Evolutionary conservation across 2,329 filamentous ascomycete genomes (phyloP).

Genomic region (Ceratocystis papillata): DNA sequence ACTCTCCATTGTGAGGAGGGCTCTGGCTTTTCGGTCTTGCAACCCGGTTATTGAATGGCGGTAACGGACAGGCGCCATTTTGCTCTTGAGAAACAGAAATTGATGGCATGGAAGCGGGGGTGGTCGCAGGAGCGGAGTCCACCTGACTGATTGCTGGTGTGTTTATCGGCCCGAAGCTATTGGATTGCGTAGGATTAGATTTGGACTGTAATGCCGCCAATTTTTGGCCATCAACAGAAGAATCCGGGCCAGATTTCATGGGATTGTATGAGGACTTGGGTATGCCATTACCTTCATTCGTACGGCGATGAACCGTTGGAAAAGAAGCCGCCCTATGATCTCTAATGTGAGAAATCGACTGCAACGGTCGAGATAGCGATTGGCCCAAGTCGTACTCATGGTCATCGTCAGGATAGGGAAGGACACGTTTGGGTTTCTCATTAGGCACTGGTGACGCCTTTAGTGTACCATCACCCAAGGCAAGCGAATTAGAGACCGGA

Average conservation of each 20-base stretch:
- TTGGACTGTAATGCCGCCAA: neutral
- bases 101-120: neutral
- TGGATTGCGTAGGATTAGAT: neutral
- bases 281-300: conserved; percentile 1
- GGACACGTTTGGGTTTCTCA: neutral
- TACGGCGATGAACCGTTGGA: neutral
- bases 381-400: conserved; percentile 1
- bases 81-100: neutral
- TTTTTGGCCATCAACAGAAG: neutral
- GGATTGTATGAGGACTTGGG: conserved; percentile 1
- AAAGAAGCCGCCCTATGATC: neutral
- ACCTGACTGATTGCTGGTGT: neutral
- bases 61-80: neutral
- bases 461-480: neutral
- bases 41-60: neutral
- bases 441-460: neutral
- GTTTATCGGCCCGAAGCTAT: neutral
- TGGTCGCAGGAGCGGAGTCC: neutral
- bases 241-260: neutral
- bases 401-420: conserved; percentile 22
- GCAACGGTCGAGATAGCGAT: neutral
- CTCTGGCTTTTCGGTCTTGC: neutral
- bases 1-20: neutral
- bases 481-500: neutral
- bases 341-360: neutral